Base-by-base conservation (phyloP, 108 stramenopile species). In the Cyclotella sp. region DNA sequence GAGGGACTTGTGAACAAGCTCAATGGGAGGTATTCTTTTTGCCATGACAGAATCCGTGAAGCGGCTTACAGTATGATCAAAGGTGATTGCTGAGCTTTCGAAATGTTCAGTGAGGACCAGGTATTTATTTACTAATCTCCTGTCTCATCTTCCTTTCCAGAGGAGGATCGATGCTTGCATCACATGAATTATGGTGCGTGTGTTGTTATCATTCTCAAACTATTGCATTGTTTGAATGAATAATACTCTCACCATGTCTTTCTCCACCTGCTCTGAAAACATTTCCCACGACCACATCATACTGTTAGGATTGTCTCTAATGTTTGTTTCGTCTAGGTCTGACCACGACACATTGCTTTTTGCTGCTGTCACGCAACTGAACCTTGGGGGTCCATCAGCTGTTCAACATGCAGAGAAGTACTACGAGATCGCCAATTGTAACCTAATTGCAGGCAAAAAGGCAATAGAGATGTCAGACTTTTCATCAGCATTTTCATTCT, bases 1-100 rank as follows among this genome's bases (percentile, higher is more conserved):
- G 70, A 78, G n/a, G 71, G 77, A 29, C 28, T 78, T 10, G n/a
- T 78, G 44, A 27, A 63, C 39, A 72, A 72, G 24, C 19, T 29
- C 5, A 27, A 72, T 44, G 70, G 30, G 12, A 46, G n/a, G 18
- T 78, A 63, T 63, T 40, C 41, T 28, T 78, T 78, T 43, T 15
- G 19, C 13, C 71, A 78, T 46, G 77, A 72, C 29, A 59, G 67
- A 10, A 29, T 78, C 15, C 77, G 57, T 12, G 70, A 72, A 43
- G 77, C 77, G 14, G 42, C 70, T 5, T 78, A 78, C 62, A 63
- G 40, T 26, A 54, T 73, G 40, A 54, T 73, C 21, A 42, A 73
- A 58, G 44, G 26, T 21, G 64, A 22, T 0, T 58, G 28, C 7
- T 14, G 26, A 21, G 1, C 51, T n/a, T n/a, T n/a, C n/a, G n/a